These are phyloP conservation scores for Kodamaea kakaduensis DNA, from an alignment of 805 yeast species.

Conservation along the genomic window DNA sequence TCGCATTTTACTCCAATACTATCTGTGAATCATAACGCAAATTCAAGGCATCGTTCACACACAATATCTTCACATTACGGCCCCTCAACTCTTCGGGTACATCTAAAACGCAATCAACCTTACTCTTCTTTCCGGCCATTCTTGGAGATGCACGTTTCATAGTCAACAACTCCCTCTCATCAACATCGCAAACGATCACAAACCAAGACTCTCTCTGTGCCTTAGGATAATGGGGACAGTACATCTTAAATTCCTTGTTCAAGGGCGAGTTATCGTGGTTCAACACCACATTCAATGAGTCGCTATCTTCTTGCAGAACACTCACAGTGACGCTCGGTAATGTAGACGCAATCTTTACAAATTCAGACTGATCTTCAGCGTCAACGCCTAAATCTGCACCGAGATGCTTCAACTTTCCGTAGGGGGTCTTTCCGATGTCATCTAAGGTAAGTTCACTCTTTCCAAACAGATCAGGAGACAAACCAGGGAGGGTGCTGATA, in stretches of 20 bases:
- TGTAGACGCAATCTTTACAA: conserved; percentile 48
- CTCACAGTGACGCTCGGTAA: conserved; percentile 58
- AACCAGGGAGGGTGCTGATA: conserved; percentile 52
- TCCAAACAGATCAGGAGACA: conserved; percentile 9
- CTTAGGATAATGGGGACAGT: conserved; percentile 82
- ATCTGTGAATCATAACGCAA: conserved; percentile 34
- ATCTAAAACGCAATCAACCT: conserved; percentile 41
- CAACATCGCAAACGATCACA: conserved; percentile 52
- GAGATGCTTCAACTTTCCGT: conserved; percentile 29
- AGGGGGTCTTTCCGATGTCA: conserved; percentile 39
- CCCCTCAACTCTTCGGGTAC: conserved; percentile 51
- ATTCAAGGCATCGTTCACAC: conserved; percentile 67
- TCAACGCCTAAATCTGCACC: conserved; percentile 39
- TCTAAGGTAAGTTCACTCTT: conserved; percentile 26
- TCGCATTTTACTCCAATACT: conserved; percentile 4
- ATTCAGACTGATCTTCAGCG: conserved; percentile 34
- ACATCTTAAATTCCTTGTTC: conserved; percentile 60
- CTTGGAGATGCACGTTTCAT: conserved; percentile 75
- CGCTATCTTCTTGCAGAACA: conserved; percentile 34
- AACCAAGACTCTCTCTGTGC: conserved; percentile 94
- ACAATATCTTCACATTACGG: conserved; percentile 39
- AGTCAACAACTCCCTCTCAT: conserved; percentile 51
- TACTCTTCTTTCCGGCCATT: conserved; percentile 33
- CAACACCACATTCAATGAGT: conserved; percentile 41
- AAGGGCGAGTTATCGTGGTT: conserved; percentile 49